Percentiles rank a stretch among this genome's conserved stretches.
These are phyloP conservation scores for Gossypium herbaceum DNA, from an alignment of 345 rosid genomes.

Conservation along the genomic window DNA sequence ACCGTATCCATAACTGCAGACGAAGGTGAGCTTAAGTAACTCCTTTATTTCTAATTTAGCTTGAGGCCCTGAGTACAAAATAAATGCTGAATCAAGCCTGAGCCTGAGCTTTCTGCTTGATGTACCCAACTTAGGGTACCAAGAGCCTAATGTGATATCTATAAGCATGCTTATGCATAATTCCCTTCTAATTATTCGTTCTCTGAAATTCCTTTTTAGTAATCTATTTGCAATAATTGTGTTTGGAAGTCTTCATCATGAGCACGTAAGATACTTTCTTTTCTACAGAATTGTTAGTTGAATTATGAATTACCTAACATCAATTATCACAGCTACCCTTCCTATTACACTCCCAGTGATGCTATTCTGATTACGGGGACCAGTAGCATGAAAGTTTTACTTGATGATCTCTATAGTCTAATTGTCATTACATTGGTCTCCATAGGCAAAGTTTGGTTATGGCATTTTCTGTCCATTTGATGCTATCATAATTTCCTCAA, in stretches of 20 bases:
- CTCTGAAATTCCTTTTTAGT: background rate
- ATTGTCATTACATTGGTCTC: background rate
- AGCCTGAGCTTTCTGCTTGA: background rate
- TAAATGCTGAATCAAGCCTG: background rate
- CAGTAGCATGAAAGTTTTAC: background rate
- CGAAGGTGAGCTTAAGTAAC: background rate
- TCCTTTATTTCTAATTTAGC: background rate
- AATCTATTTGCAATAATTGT: background rate
- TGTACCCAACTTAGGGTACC: background rate
- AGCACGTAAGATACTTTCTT: background rate
- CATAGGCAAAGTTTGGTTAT: background rate
- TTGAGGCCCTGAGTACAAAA: background rate
- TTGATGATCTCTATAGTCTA: background rate
- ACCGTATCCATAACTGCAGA: background rate
- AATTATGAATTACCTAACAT: background rate
- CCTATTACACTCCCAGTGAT: background rate
- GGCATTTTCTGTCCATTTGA: background rate
- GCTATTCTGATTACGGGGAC: background rate
- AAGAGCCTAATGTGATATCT: background rate
- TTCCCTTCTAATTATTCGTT: background rate
- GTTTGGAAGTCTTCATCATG: background rate
- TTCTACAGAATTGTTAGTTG: background rate
- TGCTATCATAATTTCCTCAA: background rate
- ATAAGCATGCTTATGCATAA: background rate
- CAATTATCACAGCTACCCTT: background rate